A percentile compares a stretch with the other conserved stretches of the same genome.
Conservation (phyloP, 1,284 basidiomycete species). For the Boletus semigastroideus region DNA sequence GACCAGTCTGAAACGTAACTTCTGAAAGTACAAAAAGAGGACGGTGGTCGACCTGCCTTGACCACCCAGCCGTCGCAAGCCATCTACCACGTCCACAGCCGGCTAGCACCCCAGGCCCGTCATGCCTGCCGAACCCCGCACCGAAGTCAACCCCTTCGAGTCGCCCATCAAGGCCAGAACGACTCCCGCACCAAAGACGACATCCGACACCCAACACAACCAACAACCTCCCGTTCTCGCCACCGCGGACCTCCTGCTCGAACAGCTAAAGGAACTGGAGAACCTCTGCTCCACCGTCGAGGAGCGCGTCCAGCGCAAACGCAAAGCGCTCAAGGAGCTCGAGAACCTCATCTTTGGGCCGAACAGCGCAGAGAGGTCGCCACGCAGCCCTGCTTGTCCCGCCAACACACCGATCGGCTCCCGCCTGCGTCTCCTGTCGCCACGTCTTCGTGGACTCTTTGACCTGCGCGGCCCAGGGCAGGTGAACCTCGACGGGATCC, state of each 20-base stretch:
- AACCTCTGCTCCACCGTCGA: constrained; percentile 23
- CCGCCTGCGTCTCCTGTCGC: constrained; percentile 18
- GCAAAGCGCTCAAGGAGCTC: constrained; percentile 26
- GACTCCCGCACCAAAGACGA: neutral
- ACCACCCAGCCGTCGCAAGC: constrained; percentile 1
- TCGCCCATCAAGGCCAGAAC: constrained; percentile 18
- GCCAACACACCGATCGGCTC: constrained; percentile 24
- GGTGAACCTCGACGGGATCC: constrained; percentile 21
- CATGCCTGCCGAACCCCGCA: constrained; percentile 14
- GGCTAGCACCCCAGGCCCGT: neutral
- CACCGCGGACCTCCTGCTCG: constrained; percentile 30
- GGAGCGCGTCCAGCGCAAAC: constrained; percentile 29
- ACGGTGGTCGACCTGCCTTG: neutral
- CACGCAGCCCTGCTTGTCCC: constrained; percentile 21
- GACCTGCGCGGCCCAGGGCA: constrained; percentile 29
- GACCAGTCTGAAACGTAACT: constrained; percentile 8
- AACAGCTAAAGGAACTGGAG: constrained; percentile 28
- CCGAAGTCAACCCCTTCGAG: constrained; percentile 14
- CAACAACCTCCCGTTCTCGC: constrained; percentile 24
- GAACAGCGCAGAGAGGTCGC: constrained; percentile 15
- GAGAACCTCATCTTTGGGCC: constrained; percentile 23
- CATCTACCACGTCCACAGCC: neutral
- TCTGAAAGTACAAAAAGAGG: constrained; percentile 14
- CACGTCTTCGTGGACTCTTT: constrained; percentile 33
- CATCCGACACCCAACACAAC: neutral